Base-by-base conservation (phyloP, 2,329 filamentous ascomycete species). In the Penicillium sp. region DNA sequence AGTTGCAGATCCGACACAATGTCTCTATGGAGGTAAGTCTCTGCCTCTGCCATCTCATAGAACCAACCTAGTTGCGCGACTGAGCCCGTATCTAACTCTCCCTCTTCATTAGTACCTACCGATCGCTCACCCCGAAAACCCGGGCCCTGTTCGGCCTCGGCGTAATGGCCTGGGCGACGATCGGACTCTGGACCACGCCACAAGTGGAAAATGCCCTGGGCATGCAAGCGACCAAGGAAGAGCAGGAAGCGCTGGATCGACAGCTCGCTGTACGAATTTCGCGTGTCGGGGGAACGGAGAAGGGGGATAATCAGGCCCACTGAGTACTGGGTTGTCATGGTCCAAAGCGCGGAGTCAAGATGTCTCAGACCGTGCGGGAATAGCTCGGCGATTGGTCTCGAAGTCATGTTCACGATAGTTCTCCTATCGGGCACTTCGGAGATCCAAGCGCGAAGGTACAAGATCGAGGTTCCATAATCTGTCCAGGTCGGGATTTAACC, bases 101-200 rank as follows among this genome's bases (percentile, higher is more conserved):
- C 6, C 14, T 40, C 16, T 56, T 13, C 4, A 4, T 6, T 50
- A 90, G 87, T 69, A 81, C 87, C 54, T 96, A 92, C 79, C 87
- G 83, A 71, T 86, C 84, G 67, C 87, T 96, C 55, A 79, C 88
- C 3, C 84, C 89, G 18, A 87, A 85, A 66, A 89, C 89, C 24
- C 89, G 90, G 57, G 77, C 91, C 43, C 77, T 88, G 50, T 82
- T 96, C 62, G 93, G 93, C 66, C 73, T 87, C 50, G 89, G 87
- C 67, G 77, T 96, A 65, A 86, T 96, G 70, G 85, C 85, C 36
- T 96, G 92, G 85, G 91, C 91, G 14, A 78, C 81, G 41, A 78
- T 86, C 41, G 93, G 91, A 16, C 82, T 95, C n/a, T 88, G 89
- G 71, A 71, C 90, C 18, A 87, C 89, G 5, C 89, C 94, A 70